A percentile compares a stretch with the other conserved stretches of the same genome.
Conservation (phyloP, 2,329 filamentous ascomycete genomes). For the Epicoccum nigrum region DNA sequence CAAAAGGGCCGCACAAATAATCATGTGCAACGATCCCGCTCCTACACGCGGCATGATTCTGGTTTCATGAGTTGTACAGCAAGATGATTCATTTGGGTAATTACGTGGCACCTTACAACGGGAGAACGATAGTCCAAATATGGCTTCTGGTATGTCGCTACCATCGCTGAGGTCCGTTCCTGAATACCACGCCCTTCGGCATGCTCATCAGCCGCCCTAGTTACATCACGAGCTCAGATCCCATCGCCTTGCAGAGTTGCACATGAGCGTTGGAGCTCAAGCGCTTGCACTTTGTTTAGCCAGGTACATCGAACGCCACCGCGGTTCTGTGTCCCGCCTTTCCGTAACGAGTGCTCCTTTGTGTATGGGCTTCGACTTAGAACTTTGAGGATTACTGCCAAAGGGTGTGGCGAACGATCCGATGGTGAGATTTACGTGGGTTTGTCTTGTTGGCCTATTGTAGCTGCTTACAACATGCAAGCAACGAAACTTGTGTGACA, state of each 20-base stretch:
- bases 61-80: conserved; percentile 51
- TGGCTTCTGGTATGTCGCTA: conserved; percentile 15
- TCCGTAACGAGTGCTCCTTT: neutral
- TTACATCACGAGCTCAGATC: conserved; percentile 5
- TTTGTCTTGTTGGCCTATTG: neutral
- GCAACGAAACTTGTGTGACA: conserved; percentile 5
- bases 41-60: conserved; percentile 42
- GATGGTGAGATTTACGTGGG: neutral
- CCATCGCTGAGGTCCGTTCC: conserved; percentile 18
- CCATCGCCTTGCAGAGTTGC: conserved; percentile 2
- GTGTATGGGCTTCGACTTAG: neutral
- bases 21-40: conserved; percentile 44
- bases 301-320: neutral
- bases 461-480: conserved; percentile 6
- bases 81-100: conserved; percentile 22
- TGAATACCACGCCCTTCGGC: conserved; percentile 13
- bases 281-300: neutral
- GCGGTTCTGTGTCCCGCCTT: neutral
- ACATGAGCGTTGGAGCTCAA: neutral
- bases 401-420: neutral
- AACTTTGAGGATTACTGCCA: neutral
- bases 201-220: conserved; percentile 8
- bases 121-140: conserved; percentile 17
- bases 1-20: conserved; percentile 37
- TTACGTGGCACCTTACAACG: conserved; percentile 29